Evolutionary conservation across 257 asterid genomes (phyloP).

Genomic region (Ajuga chamaepitys): DNA sequence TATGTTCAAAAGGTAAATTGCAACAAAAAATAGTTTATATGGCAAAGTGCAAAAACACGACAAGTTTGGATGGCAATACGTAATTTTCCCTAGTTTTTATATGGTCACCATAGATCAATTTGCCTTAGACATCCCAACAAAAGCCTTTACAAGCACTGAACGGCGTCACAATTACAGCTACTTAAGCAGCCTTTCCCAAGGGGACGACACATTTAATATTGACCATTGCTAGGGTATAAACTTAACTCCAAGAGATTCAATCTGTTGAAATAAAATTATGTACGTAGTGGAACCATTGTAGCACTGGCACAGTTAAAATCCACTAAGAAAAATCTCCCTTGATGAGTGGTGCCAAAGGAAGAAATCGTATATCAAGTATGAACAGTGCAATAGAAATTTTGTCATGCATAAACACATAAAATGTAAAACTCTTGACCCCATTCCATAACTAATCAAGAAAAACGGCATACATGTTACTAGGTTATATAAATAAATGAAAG

Average conservation of each 20-base stretch:
- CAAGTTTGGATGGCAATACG: no score
- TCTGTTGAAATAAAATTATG: background rate
- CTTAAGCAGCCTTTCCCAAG: background rate
- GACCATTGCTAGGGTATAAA: background rate
- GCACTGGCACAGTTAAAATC: background rate
- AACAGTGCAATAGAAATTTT: background rate
- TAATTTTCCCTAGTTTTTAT: no score
- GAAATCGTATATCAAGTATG: background rate
- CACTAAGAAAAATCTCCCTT: background rate
- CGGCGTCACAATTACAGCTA: background rate
- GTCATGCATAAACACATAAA: slow-evolving; percentile 1
- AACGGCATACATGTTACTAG: background rate
- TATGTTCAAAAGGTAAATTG: no score
- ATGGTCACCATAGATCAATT: no score
- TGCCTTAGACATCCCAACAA: no score
- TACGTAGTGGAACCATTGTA: background rate
- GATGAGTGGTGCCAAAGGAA: background rate
- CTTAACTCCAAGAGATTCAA: background rate
- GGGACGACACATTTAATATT: background rate
- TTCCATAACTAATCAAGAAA: background rate
- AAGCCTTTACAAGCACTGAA: background rate
- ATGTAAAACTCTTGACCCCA: background rate
- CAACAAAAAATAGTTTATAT: no score
- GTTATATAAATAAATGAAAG: background rate
- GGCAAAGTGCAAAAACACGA: no score